These are phyloP conservation scores for Candida yuanshanica DNA, from an alignment of 805 yeast species.

Conservation along the genomic window DNA sequence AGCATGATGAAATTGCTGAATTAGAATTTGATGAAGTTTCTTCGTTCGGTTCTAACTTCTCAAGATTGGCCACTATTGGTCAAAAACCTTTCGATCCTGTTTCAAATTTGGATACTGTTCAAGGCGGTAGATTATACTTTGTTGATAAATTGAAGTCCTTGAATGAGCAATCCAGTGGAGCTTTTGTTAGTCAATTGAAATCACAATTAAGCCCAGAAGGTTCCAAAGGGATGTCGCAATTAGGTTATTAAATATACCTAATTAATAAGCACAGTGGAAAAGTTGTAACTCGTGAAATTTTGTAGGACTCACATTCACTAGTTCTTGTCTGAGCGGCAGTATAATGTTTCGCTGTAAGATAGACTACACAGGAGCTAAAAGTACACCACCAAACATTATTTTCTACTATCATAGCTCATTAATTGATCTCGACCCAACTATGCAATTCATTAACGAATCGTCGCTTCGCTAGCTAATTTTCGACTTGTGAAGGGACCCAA, in stretches of 20 bases:
- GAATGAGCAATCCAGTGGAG: constrained; percentile 14
- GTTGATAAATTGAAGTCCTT: constrained; percentile 15
- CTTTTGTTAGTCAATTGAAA: constrained; percentile 16
- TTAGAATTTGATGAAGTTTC: constrained; percentile 64
- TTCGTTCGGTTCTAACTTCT: constrained; percentile 82
- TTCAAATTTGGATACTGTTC: constrained; percentile 10
- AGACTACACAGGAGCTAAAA: no score
- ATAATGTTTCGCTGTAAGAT: no score
- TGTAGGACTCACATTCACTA: no score
- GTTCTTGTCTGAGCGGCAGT: no score
- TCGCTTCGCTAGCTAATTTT: constrained; percentile 18
- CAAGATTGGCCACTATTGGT: constrained; percentile 62
- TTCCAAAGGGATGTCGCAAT: constrained; percentile 9
- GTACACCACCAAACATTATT: no score
- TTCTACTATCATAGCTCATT: no score
- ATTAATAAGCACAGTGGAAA: no score
- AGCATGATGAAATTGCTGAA: constrained; percentile 33
- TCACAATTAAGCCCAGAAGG: constrained; percentile 14
- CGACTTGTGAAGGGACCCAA: constrained; percentile 22
- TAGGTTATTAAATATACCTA: constrained; percentile 13
- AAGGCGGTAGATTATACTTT: constrained; percentile 16
- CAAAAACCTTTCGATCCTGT: constrained; percentile 63
- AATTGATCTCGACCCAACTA: no score
- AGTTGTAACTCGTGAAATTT: no score
- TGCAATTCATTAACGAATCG: constrained; percentile 15